A percentile compares a stretch with the other conserved stretches of the same genome.
Conservation (phyloP, 2,329 filamentous ascomycete species). For the Colletotrichum sp. region DNA sequence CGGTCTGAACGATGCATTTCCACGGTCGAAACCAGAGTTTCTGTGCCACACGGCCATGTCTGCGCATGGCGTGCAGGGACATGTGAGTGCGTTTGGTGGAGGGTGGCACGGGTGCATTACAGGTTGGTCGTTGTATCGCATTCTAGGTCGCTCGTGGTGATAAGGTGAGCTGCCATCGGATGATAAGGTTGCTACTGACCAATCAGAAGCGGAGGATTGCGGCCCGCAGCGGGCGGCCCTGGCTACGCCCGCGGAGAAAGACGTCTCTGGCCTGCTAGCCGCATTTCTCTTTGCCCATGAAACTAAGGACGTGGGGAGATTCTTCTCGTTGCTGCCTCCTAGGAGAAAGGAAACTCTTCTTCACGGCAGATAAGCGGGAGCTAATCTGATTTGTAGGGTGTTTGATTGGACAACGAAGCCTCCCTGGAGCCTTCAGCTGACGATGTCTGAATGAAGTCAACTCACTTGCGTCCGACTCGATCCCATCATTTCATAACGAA, state of each 20-base stretch:
- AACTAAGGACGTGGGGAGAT: constrained; percentile 7
- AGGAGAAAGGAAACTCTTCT: constrained; percentile 4
- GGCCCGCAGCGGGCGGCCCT: constrained; percentile 16
- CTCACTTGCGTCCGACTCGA: background rate
- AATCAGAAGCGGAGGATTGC: background rate
- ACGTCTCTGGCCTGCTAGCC: background rate
- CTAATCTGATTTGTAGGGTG: background rate
- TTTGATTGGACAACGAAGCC: background rate
- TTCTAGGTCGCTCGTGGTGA: background rate
- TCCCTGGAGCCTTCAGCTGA: background rate
- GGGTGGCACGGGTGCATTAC: background rate
- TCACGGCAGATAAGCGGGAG: background rate
- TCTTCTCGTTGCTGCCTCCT: background rate
- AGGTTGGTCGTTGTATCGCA: background rate
- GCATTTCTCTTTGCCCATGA: background rate
- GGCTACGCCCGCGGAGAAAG: constrained; percentile 16
- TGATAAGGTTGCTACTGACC: background rate
- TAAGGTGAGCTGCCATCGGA: constrained; percentile 7
- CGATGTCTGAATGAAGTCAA: background rate
- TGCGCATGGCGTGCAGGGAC: background rate
- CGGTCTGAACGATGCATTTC: constrained; percentile 7
- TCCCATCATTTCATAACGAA: background rate
- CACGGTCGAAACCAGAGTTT: constrained; percentile 9
- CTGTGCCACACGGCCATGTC: background rate
- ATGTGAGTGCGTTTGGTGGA: background rate